Conservation (phyloP, 2,329 filamentous ascomycete genomes). For the Dryadomyces quercus-mongolicae region DNA sequence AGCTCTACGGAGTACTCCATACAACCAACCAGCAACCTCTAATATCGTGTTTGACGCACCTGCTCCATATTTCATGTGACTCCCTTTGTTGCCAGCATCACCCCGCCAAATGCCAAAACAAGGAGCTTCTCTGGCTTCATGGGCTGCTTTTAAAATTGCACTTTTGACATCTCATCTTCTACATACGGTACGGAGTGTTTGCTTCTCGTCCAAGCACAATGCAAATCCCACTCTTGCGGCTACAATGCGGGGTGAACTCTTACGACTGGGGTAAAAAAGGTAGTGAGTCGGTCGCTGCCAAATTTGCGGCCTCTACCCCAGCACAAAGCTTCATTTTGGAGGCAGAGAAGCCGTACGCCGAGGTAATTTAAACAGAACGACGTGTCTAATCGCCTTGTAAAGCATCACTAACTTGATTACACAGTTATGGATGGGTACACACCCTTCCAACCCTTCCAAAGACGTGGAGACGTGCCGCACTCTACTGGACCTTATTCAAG, state of each 20-base stretch:
- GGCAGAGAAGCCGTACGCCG: constrained; percentile 83
- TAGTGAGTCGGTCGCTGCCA: constrained; percentile 73
- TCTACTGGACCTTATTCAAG: constrained; percentile 75
- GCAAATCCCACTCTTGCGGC: constrained; percentile 72
- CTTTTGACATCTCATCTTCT: not conserved
- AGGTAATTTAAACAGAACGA: constrained; percentile 39
- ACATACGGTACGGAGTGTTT: not conserved
- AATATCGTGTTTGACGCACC: not conserved
- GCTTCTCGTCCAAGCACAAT: constrained; percentile 21
- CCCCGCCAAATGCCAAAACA: not conserved
- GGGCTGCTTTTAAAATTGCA: not conserved
- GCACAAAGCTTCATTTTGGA: constrained; percentile 64
- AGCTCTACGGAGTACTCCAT: too few species aligned
- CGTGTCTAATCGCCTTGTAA: too few species aligned
- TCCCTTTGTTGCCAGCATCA: not conserved
- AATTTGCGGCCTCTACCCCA: constrained; percentile 77
- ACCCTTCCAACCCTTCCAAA: constrained; percentile 89
- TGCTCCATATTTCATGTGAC: not conserved
- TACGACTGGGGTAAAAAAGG: constrained; percentile 99
- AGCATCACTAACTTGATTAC: not conserved
- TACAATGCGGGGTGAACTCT: constrained; percentile 90
- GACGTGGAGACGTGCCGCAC: constrained; percentile 74
- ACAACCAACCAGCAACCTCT: not conserved
- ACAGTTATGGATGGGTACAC: constrained; percentile 98
- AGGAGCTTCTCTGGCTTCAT: not conserved